Percentiles rank a stretch among this genome's conserved stretches.
Evolutionary conservation across 169 alveolate genomes (phyloP).

Genomic region (Plasmodium vivax): DNA sequence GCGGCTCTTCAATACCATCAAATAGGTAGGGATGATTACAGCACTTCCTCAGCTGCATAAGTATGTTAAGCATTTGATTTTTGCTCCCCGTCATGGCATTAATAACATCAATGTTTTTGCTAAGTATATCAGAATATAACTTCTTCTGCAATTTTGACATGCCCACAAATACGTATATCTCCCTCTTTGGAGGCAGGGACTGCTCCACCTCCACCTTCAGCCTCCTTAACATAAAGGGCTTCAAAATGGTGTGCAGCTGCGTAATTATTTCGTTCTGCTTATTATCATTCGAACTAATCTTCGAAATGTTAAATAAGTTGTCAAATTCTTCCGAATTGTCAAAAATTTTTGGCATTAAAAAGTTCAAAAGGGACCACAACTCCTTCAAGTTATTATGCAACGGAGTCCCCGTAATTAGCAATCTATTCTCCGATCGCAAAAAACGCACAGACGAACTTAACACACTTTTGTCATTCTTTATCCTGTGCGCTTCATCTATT

Average conservation of each 20-base stretch:
- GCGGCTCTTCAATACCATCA: conserved; percentile 93
- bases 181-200: conserved; percentile 97
- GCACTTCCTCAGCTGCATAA: conserved; percentile 98
- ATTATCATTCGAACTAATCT: conserved; percentile 76
- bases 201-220: conserved; percentile 97
- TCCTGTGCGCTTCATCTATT: conserved; percentile 99
- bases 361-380: conserved; percentile 98
- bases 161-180: conserved; percentile 90
- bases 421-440: conserved; percentile 94
- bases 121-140: conserved; percentile 92
- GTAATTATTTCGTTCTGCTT: conserved; percentile 85
- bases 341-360: conserved; percentile 97
- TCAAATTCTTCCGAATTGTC: conserved; percentile 97
- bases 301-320: conserved; percentile 92
- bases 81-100: conserved; percentile 79
- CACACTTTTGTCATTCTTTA: conserved; percentile 96
- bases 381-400: conserved; percentile 98
- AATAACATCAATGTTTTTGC: conserved; percentile 85
- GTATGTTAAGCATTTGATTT: conserved; percentile 94
- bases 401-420: conserved; percentile 99
- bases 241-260: conserved; percentile 95
- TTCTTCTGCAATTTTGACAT: conserved; percentile 95
- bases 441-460: conserved; percentile 92
- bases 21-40: conserved; percentile 98
- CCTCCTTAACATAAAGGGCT: conserved; percentile 98